phyloP scores from a whole-genome alignment of 139 green algal species.

The Chlorella sp. region DNA sequence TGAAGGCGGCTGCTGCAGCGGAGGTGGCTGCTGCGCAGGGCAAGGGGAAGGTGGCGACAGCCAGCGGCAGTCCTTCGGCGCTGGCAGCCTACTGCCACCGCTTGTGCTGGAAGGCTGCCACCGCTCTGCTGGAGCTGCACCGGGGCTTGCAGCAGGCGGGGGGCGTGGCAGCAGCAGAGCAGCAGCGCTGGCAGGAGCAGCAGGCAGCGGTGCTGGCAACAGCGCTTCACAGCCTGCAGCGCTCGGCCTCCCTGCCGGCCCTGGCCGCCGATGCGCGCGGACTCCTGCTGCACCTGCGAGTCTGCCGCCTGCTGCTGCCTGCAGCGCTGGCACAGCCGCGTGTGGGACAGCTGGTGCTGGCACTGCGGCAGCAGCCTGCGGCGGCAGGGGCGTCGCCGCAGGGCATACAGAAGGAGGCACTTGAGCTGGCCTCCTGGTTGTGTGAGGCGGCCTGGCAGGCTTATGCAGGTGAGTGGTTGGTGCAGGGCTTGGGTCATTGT shows the following conservation, averaged over 20 bases:
- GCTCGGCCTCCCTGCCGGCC: background rate
- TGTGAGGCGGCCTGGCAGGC: slow-evolving; percentile 2
- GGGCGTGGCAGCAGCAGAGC: background rate
- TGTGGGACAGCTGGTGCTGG: background rate
- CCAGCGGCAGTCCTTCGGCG: background rate
- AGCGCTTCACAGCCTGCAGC: slow-evolving; percentile 5
- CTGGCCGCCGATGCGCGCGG: background rate
- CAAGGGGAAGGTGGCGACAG: background rate
- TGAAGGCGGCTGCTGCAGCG: background rate
- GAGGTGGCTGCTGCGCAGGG: background rate
- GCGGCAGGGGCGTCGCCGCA: background rate
- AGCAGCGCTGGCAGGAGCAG: slow-evolving; percentile 16
- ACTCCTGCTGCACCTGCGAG: slow-evolving; percentile 14
- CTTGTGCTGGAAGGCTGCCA: background rate
- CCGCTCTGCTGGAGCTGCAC: background rate
- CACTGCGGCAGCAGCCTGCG: background rate
- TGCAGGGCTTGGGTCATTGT: background rate
- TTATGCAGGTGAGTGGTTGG: background rate
- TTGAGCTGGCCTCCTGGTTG: slow-evolving; percentile 12
- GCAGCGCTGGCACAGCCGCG: background rate
- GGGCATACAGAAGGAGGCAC: background rate
- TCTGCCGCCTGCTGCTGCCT: slow-evolving; percentile 16
- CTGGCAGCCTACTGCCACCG: slow-evolving; percentile 12
- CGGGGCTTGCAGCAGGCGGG: background rate
- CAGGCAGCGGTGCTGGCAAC: background rate